These are phyloP conservation scores for Acacia confusa DNA, from an alignment of 306 rosid genomes.

Conservation along the genomic window DNA sequence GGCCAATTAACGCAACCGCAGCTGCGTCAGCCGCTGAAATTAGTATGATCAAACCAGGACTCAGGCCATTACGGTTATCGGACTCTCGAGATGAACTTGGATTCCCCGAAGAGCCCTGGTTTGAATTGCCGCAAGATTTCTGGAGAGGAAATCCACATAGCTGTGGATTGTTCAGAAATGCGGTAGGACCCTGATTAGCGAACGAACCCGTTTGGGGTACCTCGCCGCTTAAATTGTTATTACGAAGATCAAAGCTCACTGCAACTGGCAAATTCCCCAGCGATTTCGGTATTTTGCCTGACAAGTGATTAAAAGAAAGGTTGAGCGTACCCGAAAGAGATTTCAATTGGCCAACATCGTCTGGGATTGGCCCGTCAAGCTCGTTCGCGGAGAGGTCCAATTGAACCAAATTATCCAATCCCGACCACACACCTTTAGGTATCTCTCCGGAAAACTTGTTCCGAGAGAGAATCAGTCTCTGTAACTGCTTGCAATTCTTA, in stretches of 20 bases:
- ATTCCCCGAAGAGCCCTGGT: conserved; percentile 38
- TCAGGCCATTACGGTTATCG: conserved; percentile 46
- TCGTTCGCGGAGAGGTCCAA: conserved; percentile 77
- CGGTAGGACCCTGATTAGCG: conserved; percentile 91
- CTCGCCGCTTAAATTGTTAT: conserved; percentile 79
- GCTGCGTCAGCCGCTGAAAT: conserved; percentile 90
- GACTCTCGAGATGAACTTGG: conserved; percentile 38
- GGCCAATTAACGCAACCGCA: conserved; percentile 71
- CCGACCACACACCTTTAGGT: conserved; percentile 68
- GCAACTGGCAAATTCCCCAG: conserved; percentile 75
- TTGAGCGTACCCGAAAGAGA: conserved; percentile 85
- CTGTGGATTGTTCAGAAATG: conserved; percentile 73
- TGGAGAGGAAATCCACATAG: conserved; percentile 91
- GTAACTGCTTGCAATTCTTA: conserved; percentile 62
- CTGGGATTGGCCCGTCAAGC: conserved; percentile 68
- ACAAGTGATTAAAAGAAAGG: conserved; percentile 78
- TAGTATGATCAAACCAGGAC: conserved; percentile 70
- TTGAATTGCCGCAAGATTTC: conserved; percentile 54
- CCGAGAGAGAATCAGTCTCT: conserved; percentile 65
- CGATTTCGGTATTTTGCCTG: conserved; percentile 68
- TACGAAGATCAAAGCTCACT: conserved; percentile 77
- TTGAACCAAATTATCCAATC: conserved; percentile 49
- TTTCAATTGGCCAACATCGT: conserved; percentile 53
- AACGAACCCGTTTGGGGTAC: conserved; percentile 95
- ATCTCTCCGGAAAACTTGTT: conserved; percentile 65